A percentile compares a stretch with the other conserved stretches of the same genome.
These are phyloP conservation scores for Tephrocybe rancida DNA, from an alignment of 768 basidiomycete genomes.

Conservation along the genomic window DNA sequence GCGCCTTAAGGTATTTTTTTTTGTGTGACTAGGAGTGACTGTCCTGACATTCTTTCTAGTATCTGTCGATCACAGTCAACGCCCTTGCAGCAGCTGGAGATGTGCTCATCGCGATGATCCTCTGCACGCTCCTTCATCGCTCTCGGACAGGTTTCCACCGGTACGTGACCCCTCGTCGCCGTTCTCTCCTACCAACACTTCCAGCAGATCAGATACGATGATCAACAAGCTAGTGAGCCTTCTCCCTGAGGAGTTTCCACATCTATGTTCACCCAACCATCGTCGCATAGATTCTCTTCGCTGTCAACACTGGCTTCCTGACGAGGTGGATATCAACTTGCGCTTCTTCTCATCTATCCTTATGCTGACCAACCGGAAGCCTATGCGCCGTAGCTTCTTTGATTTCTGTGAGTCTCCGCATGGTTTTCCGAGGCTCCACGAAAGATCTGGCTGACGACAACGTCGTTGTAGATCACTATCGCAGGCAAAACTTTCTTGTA, in stretches of 20 bases:
- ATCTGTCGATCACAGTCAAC: slow-evolving; percentile 46
- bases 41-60: slow-evolving; percentile 20
- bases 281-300: slow-evolving; percentile 40
- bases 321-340: slow-evolving; percentile 26
- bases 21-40: not conserved
- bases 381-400: slow-evolving; percentile 58
- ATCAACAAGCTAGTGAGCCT: slow-evolving; percentile 43
- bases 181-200: not conserved
- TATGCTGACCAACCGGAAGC: slow-evolving; percentile 26
- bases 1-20: slow-evolving; percentile 32
- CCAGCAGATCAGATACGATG: slow-evolving; percentile 44
- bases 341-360: slow-evolving; percentile 5
- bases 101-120: slow-evolving; percentile 43
- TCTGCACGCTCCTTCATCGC: slow-evolving; percentile 41
- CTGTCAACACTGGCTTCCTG: slow-evolving; percentile 42
- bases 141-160: slow-evolving; percentile 52
- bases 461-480: slow-evolving; percentile 42
- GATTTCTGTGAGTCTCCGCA: slow-evolving; percentile 40
- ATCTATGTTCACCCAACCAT: not conserved
- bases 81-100: slow-evolving; percentile 47
- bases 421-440: not conserved
- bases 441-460: not conserved
- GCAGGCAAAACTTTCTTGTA: slow-evolving; percentile 55
- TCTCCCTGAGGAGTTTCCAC: not conserved
- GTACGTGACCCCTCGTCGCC: slow-evolving; percentile 20